A percentile compares a stretch with the other conserved stretches of the same genome.
These are phyloP conservation scores for Alternaria dauci DNA, from an alignment of 2,329 filamentous ascomycete species.

Conservation along the genomic window DNA sequence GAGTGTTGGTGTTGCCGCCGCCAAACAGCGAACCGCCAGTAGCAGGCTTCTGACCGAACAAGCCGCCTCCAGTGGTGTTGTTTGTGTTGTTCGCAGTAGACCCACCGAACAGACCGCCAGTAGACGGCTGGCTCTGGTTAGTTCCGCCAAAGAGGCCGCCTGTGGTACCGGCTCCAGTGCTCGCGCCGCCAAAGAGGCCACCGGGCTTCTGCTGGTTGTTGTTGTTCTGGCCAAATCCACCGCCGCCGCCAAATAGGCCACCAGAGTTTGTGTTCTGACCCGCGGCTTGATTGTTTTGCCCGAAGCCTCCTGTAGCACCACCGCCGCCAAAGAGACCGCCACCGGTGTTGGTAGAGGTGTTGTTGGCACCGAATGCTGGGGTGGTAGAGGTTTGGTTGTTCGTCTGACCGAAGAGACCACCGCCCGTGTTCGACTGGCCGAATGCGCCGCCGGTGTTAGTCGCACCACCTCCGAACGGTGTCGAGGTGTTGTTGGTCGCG, in stretches of 20 bases:
- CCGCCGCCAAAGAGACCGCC: conserved; percentile 40
- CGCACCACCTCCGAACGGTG: conserved; percentile 39
- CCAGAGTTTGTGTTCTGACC: conserved; percentile 38
- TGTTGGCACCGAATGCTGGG: conserved; percentile 38
- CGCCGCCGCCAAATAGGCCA: conserved; percentile 55
- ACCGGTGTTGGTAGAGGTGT: conserved; percentile 39
- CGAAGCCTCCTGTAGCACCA: conserved; percentile 37
- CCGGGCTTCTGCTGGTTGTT: conserved; percentile 52
- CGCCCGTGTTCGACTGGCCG: conserved; percentile 40
- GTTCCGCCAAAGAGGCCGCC: conserved; percentile 62
- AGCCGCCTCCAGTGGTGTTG: conserved; percentile 45
- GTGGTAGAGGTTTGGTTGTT: conserved; percentile 38
- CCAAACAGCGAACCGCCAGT: conserved; percentile 41
- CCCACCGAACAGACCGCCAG: conserved; percentile 56
- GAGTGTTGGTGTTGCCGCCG: conserved; percentile 26
- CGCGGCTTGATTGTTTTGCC: conserved; percentile 41
- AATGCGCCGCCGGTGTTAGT: conserved; percentile 35
- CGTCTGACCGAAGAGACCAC: conserved; percentile 46
- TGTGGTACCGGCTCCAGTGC: conserved; percentile 43
- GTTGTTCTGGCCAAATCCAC: conserved; percentile 47
- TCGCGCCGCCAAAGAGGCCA: conserved; percentile 43
- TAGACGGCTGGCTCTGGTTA: conserved; percentile 31
- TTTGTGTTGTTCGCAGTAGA: conserved; percentile 56
- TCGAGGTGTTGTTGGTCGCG: conserved; percentile 34
- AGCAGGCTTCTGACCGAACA: conserved; percentile 53